Percentiles rank a stretch among this genome's conserved stretches.
phyloP scores from a whole-genome alignment of 768 basidiomycete species.

The Termitomyces sp. region DNA sequence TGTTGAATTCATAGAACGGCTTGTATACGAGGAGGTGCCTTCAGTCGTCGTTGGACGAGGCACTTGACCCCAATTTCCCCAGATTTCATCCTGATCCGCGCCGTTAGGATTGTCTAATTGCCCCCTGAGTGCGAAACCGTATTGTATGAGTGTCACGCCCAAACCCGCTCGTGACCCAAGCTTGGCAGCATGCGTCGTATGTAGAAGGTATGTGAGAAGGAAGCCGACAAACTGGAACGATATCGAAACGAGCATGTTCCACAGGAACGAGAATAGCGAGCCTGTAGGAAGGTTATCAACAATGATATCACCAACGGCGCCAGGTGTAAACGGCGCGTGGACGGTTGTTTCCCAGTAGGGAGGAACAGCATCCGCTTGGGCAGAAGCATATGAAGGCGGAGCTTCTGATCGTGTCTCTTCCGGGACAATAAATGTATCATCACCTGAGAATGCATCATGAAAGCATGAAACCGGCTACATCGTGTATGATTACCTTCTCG shows the following conservation, averaged over 20 bases:
- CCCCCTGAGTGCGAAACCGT: conserved; percentile 77
- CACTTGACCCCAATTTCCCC: conserved; percentile 26
- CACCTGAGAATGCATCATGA: conserved; percentile 37
- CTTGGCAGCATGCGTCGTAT: conserved; percentile 89
- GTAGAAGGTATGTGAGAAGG: conserved; percentile 88
- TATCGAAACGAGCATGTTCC: conserved; percentile 89
- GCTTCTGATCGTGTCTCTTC: conserved; percentile 80
- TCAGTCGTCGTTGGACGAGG: conserved; percentile 38
- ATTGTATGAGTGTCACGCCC: conserved; percentile 95
- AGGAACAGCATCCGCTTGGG: conserved; percentile 93
- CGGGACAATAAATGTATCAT: conserved; percentile 70
- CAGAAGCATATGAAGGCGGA: conserved; percentile 89
- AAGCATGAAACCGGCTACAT: neutral
- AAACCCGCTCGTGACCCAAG: conserved; percentile 91
- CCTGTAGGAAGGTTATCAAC: conserved; percentile 86
- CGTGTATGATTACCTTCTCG: conserved; percentile 47
- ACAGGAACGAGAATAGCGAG: conserved; percentile 80
- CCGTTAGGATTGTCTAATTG: conserved; percentile 38
- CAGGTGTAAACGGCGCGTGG: conserved; percentile 76
- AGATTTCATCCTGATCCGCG: conserved; percentile 22
- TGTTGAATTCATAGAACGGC: conserved; percentile 13
- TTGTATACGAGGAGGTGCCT: conserved; percentile 41
- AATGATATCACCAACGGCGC: conserved; percentile 71
- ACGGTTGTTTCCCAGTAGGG: conserved; percentile 98
- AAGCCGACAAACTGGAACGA: conserved; percentile 98